Evolutionary conservation across 495 filamentous ascomycete species (phyloP).

Genomic region (Podospora pseudoanserina): DNA sequence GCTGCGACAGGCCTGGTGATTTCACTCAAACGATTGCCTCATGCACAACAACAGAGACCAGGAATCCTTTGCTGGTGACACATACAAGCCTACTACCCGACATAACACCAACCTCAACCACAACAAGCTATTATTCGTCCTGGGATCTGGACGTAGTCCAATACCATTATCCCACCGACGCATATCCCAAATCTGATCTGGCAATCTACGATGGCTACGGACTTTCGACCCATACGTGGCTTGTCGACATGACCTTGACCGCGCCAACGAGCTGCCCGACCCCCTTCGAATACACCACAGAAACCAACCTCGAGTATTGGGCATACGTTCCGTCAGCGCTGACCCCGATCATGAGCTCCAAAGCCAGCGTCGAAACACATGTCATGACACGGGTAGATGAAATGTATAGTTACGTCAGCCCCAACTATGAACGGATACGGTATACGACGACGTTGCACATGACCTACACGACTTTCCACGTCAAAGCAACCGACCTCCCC

Average conservation of each 20-base stretch:
- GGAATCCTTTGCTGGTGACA: not conserved
- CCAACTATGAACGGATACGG: too few relatives aligned
- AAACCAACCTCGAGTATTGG: not conserved
- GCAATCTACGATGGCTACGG: not conserved
- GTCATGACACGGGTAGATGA: not conserved
- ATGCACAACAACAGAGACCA: not conserved
- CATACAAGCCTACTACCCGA: not conserved
- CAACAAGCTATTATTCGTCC: too few relatives aligned
- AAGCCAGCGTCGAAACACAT: not conserved
- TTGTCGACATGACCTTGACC: not conserved
- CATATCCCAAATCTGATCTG: not conserved
- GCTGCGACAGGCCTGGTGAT: not conserved
- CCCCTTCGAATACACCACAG: not conserved
- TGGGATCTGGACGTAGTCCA: too few relatives aligned
- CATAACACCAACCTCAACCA: too few relatives aligned
- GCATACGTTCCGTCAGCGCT: not conserved
- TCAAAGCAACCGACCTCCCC: not conserved
- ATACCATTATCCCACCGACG: not conserved
- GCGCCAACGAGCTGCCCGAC: not conserved
- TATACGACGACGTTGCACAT: not conserved
- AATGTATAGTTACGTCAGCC: not conserved
- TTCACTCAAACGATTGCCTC: not conserved
- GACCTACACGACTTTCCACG: not conserved
- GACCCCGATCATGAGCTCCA: not conserved
- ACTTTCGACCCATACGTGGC: not conserved